phyloP scores from a whole-genome alignment of 2,329 filamentous ascomycete species.

The Penicillium freii region DNA sequence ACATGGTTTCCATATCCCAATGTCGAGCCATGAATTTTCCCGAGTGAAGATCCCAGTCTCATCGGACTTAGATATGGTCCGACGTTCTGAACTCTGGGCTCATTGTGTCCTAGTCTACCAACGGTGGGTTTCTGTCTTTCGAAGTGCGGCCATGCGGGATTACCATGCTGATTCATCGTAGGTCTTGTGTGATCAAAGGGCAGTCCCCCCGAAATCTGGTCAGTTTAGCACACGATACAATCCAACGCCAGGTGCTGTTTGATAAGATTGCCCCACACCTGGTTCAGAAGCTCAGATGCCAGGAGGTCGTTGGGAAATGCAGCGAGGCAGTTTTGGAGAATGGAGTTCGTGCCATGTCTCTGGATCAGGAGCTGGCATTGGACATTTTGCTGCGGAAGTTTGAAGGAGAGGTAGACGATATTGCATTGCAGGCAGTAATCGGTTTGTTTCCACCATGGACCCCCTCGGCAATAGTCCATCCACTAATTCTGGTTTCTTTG shows the following conservation, averaged over 20 bases:
- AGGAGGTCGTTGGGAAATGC: constrained; percentile 39
- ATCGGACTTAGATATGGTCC: constrained; percentile 37
- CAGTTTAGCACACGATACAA: constrained; percentile 38
- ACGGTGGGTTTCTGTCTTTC: constrained; percentile 25
- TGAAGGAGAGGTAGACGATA: constrained; percentile 37
- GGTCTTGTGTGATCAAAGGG: constrained; percentile 40
- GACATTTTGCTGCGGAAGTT: constrained; percentile 39
- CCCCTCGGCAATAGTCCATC: not conserved
- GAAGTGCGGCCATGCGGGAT: not conserved
- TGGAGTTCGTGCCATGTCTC: constrained; percentile 39
- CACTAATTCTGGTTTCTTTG: not conserved
- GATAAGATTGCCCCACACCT: constrained; percentile 35
- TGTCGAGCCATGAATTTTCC: constrained; percentile 45
- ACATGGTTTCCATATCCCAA: constrained; percentile 44
- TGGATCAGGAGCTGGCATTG: constrained; percentile 40
- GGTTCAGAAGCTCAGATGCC: constrained; percentile 39
- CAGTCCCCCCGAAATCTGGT: constrained; percentile 36
- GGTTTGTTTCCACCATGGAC: constrained; percentile 23
- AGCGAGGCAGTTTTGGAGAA: constrained; percentile 38
- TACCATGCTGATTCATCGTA: constrained; percentile 13
- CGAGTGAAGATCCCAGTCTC: constrained; percentile 32
- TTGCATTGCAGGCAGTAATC: constrained; percentile 34
- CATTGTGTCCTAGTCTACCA: constrained; percentile 43
- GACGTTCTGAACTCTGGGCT: constrained; percentile 42
- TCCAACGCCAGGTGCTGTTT: constrained; percentile 35